Base-by-base conservation (phyloP, 2,329 filamentous ascomycete genomes). In the Xylaria sp. region DNA sequence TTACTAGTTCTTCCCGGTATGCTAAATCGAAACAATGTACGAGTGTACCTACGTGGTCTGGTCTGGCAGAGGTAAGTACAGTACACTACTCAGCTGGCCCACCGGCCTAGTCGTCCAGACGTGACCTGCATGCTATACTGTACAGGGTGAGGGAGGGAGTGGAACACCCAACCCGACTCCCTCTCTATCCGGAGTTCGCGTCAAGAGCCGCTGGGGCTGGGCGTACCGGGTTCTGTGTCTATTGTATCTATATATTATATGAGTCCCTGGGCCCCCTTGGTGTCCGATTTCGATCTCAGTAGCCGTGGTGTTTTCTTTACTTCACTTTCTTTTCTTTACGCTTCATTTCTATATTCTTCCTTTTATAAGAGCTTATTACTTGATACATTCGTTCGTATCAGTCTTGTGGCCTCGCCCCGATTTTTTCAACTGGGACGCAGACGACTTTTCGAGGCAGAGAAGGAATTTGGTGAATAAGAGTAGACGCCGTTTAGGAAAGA, bases 241-340 rank as follows among this genome's bases (percentile, higher is more conserved):
- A n/a, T 15, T 15, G 59, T 20, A 28, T 65, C 38, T 70, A 66
- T 70, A 69, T 69, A 63, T 69, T 59, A 61, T 62, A 49, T 28
- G 61, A 60, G 42, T 61, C 67, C 64, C 54, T 60, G 38, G 10
- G 7, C 10, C 40, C 63, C 63, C 61, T 59, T 65, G 53, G 61
- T 62, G 31, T 26, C 62, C 26, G 40, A 51, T 42, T 61, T 49
- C 9, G 59, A 70, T 68, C 61, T 68, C 23, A 42, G 46, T 59
- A 69, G 60, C 60, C 57, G 65, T 63, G 65, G 61, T 66, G 62
- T 62, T 70, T 70, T 65, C 59, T 63, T 69, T 66, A 70, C 65
- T 65, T 63, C 59, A 58, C 63, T 63, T 68, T 66, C 66, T 26
- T 46, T 70, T 70, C 62, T 66, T 63, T 59, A 36, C 36, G 36